Percentiles rank a stretch among this genome's conserved stretches.
phyloP scores from a whole-genome alignment of 306 rosid species.

The Citrullus colocynthis region DNA sequence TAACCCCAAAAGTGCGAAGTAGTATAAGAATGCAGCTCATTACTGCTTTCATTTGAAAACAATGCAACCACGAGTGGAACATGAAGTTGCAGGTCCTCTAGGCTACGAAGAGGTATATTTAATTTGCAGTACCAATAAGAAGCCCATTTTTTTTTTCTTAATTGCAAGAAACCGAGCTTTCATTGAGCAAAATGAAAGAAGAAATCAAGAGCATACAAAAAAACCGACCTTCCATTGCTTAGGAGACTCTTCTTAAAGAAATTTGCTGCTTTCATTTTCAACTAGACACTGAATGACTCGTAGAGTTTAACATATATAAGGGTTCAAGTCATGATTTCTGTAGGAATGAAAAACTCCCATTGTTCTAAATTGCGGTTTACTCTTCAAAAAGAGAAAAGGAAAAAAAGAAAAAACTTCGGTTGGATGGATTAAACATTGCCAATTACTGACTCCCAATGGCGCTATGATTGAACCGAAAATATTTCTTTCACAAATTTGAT shows the following conservation, averaged over 20 bases:
- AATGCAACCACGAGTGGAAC: not conserved
- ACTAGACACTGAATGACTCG: not conserved
- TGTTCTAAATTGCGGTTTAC: not conserved
- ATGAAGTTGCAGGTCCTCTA: not conserved
- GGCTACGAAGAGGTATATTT: not conserved
- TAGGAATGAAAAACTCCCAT: not conserved
- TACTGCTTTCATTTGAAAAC: not conserved
- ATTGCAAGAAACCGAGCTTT: no score
- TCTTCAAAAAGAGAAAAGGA: not conserved
- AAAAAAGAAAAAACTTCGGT: not conserved
- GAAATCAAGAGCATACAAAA: no score
- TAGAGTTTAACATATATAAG: not conserved
- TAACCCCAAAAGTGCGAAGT: not conserved
- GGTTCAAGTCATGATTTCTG: not conserved
- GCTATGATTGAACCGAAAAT: slow-evolving; percentile 62
- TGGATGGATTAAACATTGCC: slow-evolving; percentile 16
- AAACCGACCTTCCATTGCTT: not conserved
- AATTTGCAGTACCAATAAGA: not conserved
- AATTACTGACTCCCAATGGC: slow-evolving; percentile 37
- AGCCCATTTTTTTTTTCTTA: no score
- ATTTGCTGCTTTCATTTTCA: no score
- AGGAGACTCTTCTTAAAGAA: not conserved
- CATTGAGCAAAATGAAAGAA: no score
- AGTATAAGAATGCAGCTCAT: not conserved
- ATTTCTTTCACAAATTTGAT: slow-evolving; percentile 39